A percentile compares a stretch with the other conserved stretches of the same genome.
These are phyloP conservation scores for Gastroboletus turbinatus DNA, from an alignment of 1,284 basidiomycete genomes.

Conservation along the genomic window DNA sequence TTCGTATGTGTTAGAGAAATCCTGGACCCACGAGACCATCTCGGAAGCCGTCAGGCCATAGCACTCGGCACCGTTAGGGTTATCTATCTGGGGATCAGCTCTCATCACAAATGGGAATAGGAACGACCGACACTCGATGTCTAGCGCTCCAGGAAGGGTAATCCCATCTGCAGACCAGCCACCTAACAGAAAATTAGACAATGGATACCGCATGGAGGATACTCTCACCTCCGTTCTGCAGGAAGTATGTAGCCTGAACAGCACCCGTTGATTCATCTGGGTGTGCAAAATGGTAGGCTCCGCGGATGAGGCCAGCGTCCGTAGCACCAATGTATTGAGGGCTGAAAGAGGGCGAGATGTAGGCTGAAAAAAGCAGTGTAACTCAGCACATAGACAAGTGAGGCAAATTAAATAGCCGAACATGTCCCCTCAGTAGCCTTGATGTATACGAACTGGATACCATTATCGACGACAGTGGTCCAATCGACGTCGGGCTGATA, in stretches of 20 bases:
- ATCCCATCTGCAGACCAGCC: constrained; percentile 59
- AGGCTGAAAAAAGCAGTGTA: constrained; percentile 19
- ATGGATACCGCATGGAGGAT: neutral
- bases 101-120: neutral
- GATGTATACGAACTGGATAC: constrained; percentile 62
- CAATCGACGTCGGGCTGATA: constrained; percentile 57
- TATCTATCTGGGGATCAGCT: constrained; percentile 36
- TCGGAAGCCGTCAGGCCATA: constrained; percentile 52
- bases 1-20: constrained; percentile 65
- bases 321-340: constrained; percentile 48
- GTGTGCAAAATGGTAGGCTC: constrained; percentile 54
- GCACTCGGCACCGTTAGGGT: constrained; percentile 50
- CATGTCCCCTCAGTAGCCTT: constrained; percentile 70
- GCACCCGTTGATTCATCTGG: constrained; percentile 44
- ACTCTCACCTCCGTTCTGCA: constrained; percentile 53
- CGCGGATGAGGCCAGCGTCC: constrained; percentile 48
- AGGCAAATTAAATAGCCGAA: constrained; percentile 24
- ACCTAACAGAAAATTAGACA: constrained; percentile 33
- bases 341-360: constrained; percentile 39
- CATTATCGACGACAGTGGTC: constrained; percentile 53
- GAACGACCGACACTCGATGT: constrained; percentile 53
- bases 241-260: constrained; percentile 53
- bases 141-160: constrained; percentile 65
- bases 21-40: constrained; percentile 64
- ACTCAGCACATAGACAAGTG: neutral